phyloP scores from a whole-genome alignment of 176 grass and related monocot species.

The Triticum timopheevii region DNA sequence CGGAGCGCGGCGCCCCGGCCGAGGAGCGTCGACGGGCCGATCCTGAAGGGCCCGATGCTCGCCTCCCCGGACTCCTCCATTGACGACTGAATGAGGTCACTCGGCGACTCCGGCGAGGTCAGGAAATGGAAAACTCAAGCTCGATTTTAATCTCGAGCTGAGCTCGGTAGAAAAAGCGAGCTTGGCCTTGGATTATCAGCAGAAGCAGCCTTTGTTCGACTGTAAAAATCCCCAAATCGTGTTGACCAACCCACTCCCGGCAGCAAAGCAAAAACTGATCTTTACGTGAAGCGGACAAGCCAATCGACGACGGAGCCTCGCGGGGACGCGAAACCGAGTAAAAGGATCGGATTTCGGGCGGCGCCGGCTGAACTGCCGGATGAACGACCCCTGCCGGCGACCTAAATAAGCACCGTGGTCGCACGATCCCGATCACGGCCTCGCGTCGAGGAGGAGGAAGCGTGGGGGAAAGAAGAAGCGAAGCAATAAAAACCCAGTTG shows the following conservation, averaged over 20 bases:
- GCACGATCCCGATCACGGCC: neutral
- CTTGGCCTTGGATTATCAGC: neutral
- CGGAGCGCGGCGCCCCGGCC: slow-evolving; percentile 81
- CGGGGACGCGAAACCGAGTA: slow-evolving; percentile 24
- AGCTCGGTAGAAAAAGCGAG: neutral
- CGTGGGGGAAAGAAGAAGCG: neutral
- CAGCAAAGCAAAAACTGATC: neutral
- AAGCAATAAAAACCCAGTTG: neutral
- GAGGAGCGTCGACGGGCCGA: slow-evolving; percentile 73
- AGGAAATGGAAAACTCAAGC: neutral
- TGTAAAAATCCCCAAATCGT: slow-evolving; percentile 26
- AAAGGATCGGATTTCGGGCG: slow-evolving; percentile 18
- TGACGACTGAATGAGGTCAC: neutral
- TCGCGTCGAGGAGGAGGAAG: neutral
- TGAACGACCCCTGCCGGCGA: slow-evolving; percentile 6
- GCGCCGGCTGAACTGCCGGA: neutral
- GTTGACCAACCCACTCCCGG: neutral
- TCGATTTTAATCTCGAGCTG: neutral
- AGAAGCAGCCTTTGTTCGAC: neutral
- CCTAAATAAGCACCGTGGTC: neutral
- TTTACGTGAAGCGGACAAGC: neutral
- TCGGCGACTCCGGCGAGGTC: neutral
- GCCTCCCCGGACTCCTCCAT: slow-evolving; percentile 74
- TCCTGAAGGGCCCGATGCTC: slow-evolving; percentile 57
- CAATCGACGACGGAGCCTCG: neutral